phyloP scores from a whole-genome alignment of 345 rosid species.

The Gossypium mustelinum region DNA sequence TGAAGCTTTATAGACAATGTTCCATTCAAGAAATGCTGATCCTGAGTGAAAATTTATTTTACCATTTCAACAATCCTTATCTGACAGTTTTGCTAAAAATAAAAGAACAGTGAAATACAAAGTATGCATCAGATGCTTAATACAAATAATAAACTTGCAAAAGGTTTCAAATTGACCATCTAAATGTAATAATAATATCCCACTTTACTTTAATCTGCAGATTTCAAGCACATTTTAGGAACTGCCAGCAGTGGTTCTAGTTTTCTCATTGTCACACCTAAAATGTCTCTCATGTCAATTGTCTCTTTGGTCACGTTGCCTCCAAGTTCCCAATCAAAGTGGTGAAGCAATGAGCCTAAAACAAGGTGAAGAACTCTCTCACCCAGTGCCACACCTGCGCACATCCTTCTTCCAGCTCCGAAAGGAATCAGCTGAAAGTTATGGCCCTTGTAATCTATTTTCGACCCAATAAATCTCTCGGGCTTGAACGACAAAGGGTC shows the following conservation, averaged over 20 bases:
- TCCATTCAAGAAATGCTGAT: no score
- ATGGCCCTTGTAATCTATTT: not conserved
- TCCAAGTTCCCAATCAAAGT: constrained; percentile 33
- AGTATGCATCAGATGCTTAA: not conserved
- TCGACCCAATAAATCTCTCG: constrained; percentile 17
- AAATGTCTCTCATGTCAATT: constrained; percentile 27
- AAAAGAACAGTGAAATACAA: not conserved
- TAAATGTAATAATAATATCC: not conserved
- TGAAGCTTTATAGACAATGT: no score
- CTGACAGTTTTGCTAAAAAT: not conserved
- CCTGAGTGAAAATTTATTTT: no score
- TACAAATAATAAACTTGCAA: not conserved
- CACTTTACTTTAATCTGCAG: not conserved
- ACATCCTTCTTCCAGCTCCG: constrained; percentile 22
- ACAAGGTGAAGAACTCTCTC: constrained; percentile 11
- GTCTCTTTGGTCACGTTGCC: constrained; percentile 19
- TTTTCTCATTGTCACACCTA: constrained; percentile 31
- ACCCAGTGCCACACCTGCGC: constrained; percentile 22
- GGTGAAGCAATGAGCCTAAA: constrained; percentile 24
- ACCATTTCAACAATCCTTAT: not conserved
- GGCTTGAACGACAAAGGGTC: constrained; percentile 21
- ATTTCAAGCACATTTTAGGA: constrained; percentile 22
- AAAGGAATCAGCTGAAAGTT: constrained; percentile 8
- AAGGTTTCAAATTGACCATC: not conserved
- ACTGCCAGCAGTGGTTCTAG: constrained; percentile 27